Percentiles rank a stretch among this genome's conserved stretches.
phyloP scores from a whole-genome alignment of 352 stramenopile species.

The Phytophthora citricola region DNA sequence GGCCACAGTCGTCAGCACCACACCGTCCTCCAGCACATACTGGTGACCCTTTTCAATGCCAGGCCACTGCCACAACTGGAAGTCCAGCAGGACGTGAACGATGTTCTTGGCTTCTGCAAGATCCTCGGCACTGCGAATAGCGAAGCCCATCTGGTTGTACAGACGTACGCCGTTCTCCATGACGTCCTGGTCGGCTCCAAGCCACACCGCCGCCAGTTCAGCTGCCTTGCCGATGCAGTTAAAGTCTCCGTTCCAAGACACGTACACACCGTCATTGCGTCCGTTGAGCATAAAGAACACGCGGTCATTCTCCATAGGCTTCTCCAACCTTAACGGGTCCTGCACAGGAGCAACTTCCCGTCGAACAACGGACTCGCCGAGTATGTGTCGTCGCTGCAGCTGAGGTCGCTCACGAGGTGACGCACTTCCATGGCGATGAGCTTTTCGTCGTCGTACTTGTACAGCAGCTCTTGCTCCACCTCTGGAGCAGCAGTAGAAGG shows the following conservation, averaged over 20 bases:
- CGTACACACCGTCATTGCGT: conserved; percentile 75
- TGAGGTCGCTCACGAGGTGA: conserved; percentile 37
- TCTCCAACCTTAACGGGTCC: conserved; percentile 48
- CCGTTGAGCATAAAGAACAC: conserved; percentile 88
- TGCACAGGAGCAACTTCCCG: conserved; percentile 47
- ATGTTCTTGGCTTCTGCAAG: conserved; percentile 59
- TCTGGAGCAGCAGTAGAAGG: not conserved
- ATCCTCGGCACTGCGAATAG: conserved; percentile 55
- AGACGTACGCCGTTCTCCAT: conserved; percentile 72
- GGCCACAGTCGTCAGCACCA: conserved; percentile 71
- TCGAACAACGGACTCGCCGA: conserved; percentile 40
- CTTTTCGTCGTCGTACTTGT: conserved; percentile 67
- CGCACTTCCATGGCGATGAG: conserved; percentile 52
- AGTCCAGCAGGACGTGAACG: conserved; percentile 79
- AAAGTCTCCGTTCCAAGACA: conserved; percentile 76
- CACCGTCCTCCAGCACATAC: conserved; percentile 71
- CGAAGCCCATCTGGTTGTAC: conserved; percentile 69
- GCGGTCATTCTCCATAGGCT: conserved; percentile 43
- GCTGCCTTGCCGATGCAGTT: conserved; percentile 57
- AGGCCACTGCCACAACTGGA: conserved; percentile 84
- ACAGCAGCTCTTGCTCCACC: conserved; percentile 30
- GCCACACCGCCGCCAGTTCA: conserved; percentile 52
- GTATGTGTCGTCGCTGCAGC: conserved; percentile 47
- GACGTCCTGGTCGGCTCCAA: conserved; percentile 71
- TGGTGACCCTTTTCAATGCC: conserved; percentile 75